Base-by-base conservation (phyloP, 768 basidiomycete genomes). In the Nidula microcarpa region DNA sequence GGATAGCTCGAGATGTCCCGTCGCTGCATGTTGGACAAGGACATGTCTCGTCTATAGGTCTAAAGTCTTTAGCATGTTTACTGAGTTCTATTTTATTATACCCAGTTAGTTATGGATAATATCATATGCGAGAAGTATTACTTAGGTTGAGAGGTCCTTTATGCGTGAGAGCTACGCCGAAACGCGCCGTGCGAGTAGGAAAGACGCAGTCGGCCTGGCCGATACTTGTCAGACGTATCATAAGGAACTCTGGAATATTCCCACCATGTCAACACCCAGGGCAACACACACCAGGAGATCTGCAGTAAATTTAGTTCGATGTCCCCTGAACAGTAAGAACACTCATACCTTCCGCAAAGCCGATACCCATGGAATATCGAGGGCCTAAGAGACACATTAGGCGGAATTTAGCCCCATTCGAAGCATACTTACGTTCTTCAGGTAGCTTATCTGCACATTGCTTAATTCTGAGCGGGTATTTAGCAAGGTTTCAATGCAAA, bases 211-310 rank as follows among this genome's bases (percentile, higher is more conserved):
- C 93, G 0, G 92, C 92, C 91, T 91, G 54, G 8, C 50, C 16
- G 56, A 6, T 55, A 18, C 7, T 23, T 16, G 33, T 35, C 8
- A 39, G 9, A 39, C 9, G 37, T 8, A 39, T 8, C n/a, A 8
- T 8, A 39, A 8, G 37, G 8, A 8, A 39, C 37, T n/a, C 37
- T 8, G n/a, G 37, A n/a, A n/a, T n/a, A n/a, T n/a, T 39, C 72
- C 33, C 56, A 89, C 92, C 91, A 96, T 95, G 62, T 96, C 93
- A 33, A 95, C 80, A 11, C 93, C 93, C n/a, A 96, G 74, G 4
- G 93, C 93, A 17, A 93, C 86, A 60, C 94, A 94, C 11, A 95
- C 92, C 39, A 96, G 72, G 11, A 96, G 76, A 73, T 96, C 93
- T 91, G 55, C 39, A 23, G n/a, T 32, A 39, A 16, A 16, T 16